Conservation (phyloP, 805 yeast species). For the Huiozyma naganishii region DNA sequence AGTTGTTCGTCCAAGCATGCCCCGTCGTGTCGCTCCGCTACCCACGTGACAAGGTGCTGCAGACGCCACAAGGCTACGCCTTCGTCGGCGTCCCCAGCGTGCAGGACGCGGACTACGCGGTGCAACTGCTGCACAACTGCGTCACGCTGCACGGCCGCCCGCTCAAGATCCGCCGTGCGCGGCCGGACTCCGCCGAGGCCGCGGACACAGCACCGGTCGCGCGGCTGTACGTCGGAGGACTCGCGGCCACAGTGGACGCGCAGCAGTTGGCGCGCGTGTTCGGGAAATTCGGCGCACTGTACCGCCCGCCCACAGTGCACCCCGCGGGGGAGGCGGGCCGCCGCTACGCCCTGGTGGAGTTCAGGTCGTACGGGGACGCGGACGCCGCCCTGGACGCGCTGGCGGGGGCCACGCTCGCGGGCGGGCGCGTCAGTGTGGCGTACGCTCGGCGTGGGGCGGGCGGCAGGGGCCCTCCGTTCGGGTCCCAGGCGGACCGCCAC, state of each 20-base stretch:
- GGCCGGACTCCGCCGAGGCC: constrained; percentile 4
- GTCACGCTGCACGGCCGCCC: constrained; percentile 47
- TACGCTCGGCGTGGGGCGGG: constrained; percentile 58
- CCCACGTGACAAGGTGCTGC: constrained; percentile 68
- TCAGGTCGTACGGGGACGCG: constrained; percentile 51
- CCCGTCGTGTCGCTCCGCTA: constrained; percentile 61
- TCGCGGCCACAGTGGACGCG: constrained; percentile 58
- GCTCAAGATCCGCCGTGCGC: constrained; percentile 37
- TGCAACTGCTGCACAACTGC: constrained; percentile 45
- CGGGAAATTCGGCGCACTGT: constrained; percentile 54
- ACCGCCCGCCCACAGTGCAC: constrained; percentile 33
- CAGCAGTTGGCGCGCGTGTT: constrained; percentile 40
- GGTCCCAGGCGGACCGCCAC: constrained; percentile 66
- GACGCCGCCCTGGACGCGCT: constrained; percentile 63
- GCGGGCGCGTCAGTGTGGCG: constrained; percentile 45
- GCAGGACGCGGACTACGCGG: constrained; percentile 62
- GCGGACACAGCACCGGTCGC: constrained; percentile 39
- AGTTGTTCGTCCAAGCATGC: constrained; percentile 75
- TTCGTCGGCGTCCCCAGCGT: constrained; percentile 59
- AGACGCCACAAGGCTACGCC: constrained; percentile 76
- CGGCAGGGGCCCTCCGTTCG: constrained; percentile 48
- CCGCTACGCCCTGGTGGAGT: constrained; percentile 62
- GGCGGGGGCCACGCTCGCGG: constrained; percentile 61
- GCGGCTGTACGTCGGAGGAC: constrained; percentile 55
- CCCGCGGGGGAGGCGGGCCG: constrained; percentile 25